phyloP scores from a whole-genome alignment of 2,329 filamentous ascomycete species.

The Colletotrichum australisinense region DNA sequence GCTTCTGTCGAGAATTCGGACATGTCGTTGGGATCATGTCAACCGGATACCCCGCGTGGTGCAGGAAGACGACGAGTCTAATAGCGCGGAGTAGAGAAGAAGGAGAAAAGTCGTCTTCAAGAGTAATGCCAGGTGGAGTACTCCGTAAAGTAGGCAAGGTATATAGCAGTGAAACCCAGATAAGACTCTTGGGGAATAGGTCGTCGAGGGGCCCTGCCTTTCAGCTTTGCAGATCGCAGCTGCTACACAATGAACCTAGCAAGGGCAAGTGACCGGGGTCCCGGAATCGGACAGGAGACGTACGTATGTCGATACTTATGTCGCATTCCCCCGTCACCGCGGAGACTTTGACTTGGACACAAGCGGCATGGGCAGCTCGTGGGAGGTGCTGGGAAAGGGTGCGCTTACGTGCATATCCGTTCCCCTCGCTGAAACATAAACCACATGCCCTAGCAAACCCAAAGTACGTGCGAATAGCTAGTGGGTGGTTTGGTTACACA shows the following conservation, averaged over 20 bases:
- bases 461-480: not conserved
- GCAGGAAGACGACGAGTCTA: not conserved
- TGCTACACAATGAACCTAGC: not conserved
- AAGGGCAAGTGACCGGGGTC: slow-evolving; percentile 4
- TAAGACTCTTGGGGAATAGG: not conserved
- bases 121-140: not conserved
- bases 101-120: not conserved
- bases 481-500: not conserved
- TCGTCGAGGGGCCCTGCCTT: not conserved
- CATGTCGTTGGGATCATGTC: slow-evolving; percentile 23
- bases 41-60: not conserved
- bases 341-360: not conserved
- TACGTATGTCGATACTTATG: not conserved
- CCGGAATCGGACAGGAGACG: not conserved
- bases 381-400: not conserved
- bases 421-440: not conserved
- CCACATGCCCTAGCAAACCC: not conserved
- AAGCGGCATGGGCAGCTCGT: not conserved
- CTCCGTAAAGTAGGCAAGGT: not conserved
- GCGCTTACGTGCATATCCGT: not conserved
- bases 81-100: not conserved
- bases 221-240: slow-evolving; percentile 15
- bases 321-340: not conserved
- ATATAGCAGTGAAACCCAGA: slow-evolving; percentile 10
- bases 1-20: slow-evolving; percentile 45